These are phyloP conservation scores for Macadamia tetraphylla DNA, from an alignment of 164 flowering plant genomes.

Conservation along the genomic window DNA sequence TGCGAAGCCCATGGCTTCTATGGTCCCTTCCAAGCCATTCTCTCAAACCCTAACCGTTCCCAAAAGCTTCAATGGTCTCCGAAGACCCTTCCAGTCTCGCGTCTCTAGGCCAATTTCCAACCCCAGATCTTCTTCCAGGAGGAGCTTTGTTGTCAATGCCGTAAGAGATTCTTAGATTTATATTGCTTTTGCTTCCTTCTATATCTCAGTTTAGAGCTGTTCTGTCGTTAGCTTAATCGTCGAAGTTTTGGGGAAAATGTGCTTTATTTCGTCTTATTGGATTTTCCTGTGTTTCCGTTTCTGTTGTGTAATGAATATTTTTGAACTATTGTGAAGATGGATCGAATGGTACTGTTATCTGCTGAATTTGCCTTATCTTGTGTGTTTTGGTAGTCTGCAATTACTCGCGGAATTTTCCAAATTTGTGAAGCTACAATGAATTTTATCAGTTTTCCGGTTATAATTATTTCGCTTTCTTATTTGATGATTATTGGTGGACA, in stretches of 20 bases:
- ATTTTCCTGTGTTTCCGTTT: no score
- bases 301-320: no score
- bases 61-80: slow-evolving; percentile 35
- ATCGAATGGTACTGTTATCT: background rate
- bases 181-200: background rate
- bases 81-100: slow-evolving; percentile 24
- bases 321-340: no score
- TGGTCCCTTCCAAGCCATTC: slow-evolving; percentile 12
- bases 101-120: slow-evolving; percentile 29
- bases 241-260: background rate
- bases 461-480: no score
- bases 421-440: no score
- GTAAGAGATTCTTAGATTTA: slow-evolving; percentile 30
- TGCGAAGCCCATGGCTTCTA: slow-evolving; percentile 16
- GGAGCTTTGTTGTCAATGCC: slow-evolving; percentile 54
- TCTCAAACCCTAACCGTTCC: slow-evolving; percentile 37
- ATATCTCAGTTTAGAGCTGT: background rate
- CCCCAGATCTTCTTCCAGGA: slow-evolving; percentile 27
- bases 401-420: no score
- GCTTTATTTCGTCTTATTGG: background rate
- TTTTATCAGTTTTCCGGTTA: no score
- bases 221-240: background rate
- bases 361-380: no score
- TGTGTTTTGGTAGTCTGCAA: no score
- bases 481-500: no score